phyloP scores from a whole-genome alignment of 2,329 filamentous ascomycete genomes.

The Xylaria sp. region DNA sequence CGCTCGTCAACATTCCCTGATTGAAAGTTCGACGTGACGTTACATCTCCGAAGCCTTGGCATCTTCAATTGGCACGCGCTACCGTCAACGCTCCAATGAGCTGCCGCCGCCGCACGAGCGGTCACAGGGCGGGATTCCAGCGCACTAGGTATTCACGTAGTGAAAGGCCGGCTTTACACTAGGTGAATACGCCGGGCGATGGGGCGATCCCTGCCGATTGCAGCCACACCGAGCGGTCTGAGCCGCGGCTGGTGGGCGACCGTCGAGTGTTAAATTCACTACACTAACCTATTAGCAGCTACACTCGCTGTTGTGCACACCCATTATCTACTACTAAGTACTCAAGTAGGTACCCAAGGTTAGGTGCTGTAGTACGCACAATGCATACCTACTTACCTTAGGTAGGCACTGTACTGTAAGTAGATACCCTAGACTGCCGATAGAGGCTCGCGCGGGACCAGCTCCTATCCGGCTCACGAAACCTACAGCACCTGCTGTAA shows the following conservation, averaged over 20 bases:
- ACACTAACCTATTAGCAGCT: too few relatives aligned
- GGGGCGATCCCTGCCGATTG: conserved; percentile 26
- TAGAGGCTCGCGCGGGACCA: conserved; percentile 15
- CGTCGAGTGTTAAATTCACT: too few relatives aligned
- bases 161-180: conserved; percentile 11
- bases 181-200: conserved; percentile 20
- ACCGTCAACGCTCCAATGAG: conserved; percentile 26
- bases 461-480: conserved; percentile 21
- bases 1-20: conserved; percentile 14
- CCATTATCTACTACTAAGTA: not conserved
- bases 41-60: conserved; percentile 32
- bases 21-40: conserved; percentile 31
- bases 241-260: conserved; percentile 20
- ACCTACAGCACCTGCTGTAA: conserved; percentile 17
- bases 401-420: too few relatives aligned
- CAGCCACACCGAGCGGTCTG: conserved; percentile 30
- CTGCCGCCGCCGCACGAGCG: conserved; percentile 8
- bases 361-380: not conserved
- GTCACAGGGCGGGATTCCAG: conserved; percentile 20
- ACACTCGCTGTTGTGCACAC: not conserved
- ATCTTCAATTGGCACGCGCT: conserved; percentile 5
- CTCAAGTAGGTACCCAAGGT: not conserved
- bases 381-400: not conserved
- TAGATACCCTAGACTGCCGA: too few relatives aligned
- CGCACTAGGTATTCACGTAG: conserved; percentile 13